A percentile compares a stretch with the other conserved stretches of the same genome.
Conservation (phyloP, 495 filamentous ascomycete species). For the Daldinia childiae region DNA sequence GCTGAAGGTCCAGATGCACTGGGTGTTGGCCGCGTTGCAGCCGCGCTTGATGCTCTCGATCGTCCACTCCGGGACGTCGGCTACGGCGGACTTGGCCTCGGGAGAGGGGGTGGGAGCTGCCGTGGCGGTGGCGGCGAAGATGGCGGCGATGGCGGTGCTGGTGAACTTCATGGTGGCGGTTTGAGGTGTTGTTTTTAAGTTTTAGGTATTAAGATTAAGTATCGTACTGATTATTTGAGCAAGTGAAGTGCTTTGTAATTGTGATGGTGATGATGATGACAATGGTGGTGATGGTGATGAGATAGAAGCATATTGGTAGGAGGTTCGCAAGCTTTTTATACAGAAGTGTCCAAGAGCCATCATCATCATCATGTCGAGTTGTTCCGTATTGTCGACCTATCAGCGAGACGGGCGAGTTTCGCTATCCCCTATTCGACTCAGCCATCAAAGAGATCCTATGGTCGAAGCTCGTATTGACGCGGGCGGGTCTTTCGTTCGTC, state of each 20-base stretch:
- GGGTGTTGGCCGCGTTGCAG: conserved; percentile 52
- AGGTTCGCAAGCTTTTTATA: conserved; percentile 25
- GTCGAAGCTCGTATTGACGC: conserved; percentile 38
- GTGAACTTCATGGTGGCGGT: conserved; percentile 53
- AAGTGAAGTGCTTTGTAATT: conserved; percentile 15
- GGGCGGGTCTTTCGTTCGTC: conserved; percentile 30
- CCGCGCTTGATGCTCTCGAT: conserved; percentile 53
- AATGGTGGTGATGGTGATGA: conserved; percentile 24
- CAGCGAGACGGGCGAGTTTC: background rate
- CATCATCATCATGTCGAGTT: conserved; percentile 21
- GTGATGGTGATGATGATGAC: conserved; percentile 9
- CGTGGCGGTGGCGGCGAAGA: conserved; percentile 49
- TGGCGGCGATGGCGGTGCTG: conserved; percentile 46
- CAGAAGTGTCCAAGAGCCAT: background rate
- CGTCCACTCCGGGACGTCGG: conserved; percentile 48
- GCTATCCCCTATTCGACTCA: conserved; percentile 14
- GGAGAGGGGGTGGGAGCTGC: conserved; percentile 39
- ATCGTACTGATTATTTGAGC: conserved; percentile 18
- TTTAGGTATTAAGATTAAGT: background rate
- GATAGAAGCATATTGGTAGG: conserved; percentile 12
- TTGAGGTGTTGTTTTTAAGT: conserved; percentile 9
- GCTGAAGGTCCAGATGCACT: conserved; percentile 56
- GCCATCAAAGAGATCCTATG: conserved; percentile 20
- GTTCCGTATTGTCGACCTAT: conserved; percentile 11
- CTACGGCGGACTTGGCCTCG: conserved; percentile 44